Conservation (phyloP, 2,329 filamentous ascomycete genomes). For the Aspergillus nomiae region DNA sequence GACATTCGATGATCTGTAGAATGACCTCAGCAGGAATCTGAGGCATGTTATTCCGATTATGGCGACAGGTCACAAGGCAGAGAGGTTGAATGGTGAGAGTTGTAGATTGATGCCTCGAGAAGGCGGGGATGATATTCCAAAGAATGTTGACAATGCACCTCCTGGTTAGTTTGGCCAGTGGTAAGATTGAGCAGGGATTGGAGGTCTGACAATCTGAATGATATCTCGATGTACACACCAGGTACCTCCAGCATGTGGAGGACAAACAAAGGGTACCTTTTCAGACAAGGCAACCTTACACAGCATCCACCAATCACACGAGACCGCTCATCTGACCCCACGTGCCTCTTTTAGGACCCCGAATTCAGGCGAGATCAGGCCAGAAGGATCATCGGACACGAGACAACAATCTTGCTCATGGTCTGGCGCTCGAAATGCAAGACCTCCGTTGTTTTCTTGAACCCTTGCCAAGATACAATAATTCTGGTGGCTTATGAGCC, state of each 20-base stretch:
- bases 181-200: neutral
- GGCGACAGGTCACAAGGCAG: neutral
- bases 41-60: neutral
- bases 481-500: neutral
- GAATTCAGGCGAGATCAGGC: neutral
- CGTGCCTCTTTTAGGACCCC: neutral
- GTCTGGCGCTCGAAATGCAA: neutral
- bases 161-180: too few species aligned
- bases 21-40: conserved; percentile 13
- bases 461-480: too few species aligned
- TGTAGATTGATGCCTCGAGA: neutral
- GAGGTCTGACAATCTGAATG: neutral
- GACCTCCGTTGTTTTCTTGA: neutral
- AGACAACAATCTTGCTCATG: neutral
- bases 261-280: neutral
- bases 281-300: neutral
- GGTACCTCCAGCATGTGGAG: neutral
- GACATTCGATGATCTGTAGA: conserved; percentile 15
- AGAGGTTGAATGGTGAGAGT: neutral
- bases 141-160: neutral
- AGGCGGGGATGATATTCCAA: neutral
- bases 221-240: neutral
- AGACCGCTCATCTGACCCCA: neutral
- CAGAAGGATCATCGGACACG: neutral
- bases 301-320: neutral